These are phyloP conservation scores for Pythium monospermum DNA, from an alignment of 352 stramenopile species.

Conservation along the genomic window DNA sequence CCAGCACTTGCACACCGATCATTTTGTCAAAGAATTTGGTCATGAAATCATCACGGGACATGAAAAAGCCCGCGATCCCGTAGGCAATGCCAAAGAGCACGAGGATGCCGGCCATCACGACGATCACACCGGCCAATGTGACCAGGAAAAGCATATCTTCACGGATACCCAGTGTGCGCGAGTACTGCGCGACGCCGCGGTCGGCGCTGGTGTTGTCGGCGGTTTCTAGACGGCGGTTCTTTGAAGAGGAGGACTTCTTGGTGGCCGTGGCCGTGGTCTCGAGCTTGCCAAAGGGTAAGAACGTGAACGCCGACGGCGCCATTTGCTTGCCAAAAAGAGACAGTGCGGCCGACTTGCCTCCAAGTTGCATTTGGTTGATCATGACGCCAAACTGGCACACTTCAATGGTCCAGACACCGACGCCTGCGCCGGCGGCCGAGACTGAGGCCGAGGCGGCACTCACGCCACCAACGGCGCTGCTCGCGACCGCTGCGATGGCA, in stretches of 20 bases:
- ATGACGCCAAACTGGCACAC: slow-evolving; percentile 78
- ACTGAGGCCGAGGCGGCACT: slow-evolving; percentile 42
- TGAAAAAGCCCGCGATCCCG: slow-evolving; percentile 46
- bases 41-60: slow-evolving; percentile 66
- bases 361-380: slow-evolving; percentile 68
- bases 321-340: slow-evolving; percentile 70
- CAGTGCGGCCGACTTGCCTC: slow-evolving; percentile 66
- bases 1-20: slow-evolving; percentile 68
- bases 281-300: slow-evolving; percentile 69
- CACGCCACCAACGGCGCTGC: slow-evolving; percentile 36
- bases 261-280: slow-evolving; percentile 20
- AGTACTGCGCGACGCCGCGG: slow-evolving; percentile 67
- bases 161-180: slow-evolving; percentile 59
- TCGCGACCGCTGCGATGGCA: slow-evolving; percentile 67
- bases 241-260: slow-evolving; percentile 15
- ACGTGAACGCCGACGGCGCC: slow-evolving; percentile 68
- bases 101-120: slow-evolving; percentile 64
- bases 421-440: slow-evolving; percentile 47
- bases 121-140: slow-evolving; percentile 67
- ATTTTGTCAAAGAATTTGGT: slow-evolving; percentile 83
- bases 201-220: slow-evolving; percentile 21
- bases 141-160: slow-evolving; percentile 83
- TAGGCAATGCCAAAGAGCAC: slow-evolving; percentile 62
- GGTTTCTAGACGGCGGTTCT: slow-evolving; percentile 30
- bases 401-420: slow-evolving; percentile 70